Evolutionary conservation across 1,284 basidiomycete genomes (phyloP).

Genomic region (Moesziomyces aphidis): DNA sequence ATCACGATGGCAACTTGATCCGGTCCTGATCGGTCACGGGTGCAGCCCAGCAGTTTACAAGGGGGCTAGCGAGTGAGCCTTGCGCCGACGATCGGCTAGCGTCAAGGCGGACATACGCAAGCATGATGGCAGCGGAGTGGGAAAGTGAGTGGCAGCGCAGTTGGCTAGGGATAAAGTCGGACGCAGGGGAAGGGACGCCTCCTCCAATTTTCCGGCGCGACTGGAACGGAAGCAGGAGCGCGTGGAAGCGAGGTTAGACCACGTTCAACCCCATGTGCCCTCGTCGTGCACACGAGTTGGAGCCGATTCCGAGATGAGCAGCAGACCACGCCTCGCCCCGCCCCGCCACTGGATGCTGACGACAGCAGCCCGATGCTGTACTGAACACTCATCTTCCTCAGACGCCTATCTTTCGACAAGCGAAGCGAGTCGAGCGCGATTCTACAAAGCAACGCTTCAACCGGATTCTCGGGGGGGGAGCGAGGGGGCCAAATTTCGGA

Average conservation of each 20-base stretch:
- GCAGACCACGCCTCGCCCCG: too few species aligned
- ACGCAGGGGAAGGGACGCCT: constrained; percentile 10
- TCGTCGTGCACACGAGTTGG: neutral
- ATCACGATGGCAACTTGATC: neutral
- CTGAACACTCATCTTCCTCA: too few species aligned
- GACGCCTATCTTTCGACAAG: too few species aligned
- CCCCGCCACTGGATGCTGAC: too few species aligned
- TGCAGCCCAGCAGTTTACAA: neutral
- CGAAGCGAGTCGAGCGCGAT: too few species aligned
- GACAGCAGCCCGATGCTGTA: too few species aligned
- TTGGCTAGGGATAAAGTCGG: constrained; percentile 15
- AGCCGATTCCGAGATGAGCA: neutral
- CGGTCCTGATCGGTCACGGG: neutral
- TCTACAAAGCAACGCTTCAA: neutral
- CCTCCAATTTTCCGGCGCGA: constrained; percentile 6
- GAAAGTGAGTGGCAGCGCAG: neutral
- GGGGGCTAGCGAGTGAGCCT: neutral
- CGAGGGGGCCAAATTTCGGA: too few species aligned
- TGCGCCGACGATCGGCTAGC: constrained; percentile 1
- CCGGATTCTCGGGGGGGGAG: neutral
- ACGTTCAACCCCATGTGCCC: neutral
- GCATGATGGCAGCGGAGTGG: constrained; percentile 2
- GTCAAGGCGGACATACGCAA: constrained; percentile 5
- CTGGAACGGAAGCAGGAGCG: neutral
- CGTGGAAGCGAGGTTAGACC: neutral